Evolutionary conservation across 2,329 filamentous ascomycete species (phyloP), one percentile per base, ranked within the genome.

Genomic region (Nigrospora osmanthi): DNA sequence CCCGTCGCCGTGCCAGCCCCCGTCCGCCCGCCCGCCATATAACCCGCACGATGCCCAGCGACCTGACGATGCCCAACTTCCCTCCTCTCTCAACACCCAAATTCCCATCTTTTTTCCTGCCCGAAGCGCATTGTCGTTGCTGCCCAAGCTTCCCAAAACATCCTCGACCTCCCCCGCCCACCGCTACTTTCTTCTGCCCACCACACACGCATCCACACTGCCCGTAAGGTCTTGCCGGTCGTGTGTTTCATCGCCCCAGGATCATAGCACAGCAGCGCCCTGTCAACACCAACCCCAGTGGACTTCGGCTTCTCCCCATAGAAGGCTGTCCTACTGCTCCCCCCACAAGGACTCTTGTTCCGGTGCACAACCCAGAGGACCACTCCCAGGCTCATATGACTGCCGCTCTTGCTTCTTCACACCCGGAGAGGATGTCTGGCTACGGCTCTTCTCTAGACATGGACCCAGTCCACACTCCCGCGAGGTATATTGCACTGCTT

Each of bases 401-500:
- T 67, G 63, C 69, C 61, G 61, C 72, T 64, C 63, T 69, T 62
- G 61, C 70, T 62, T 59, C 70, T 62, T 59, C 70, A 56, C 69
- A 66, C 59, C 64, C 63, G 67, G 69, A 68, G 57, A 56, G 36
- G 42, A 78, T 79, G 75, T 67, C 75, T 61, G 69, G 69, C 65
- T 77, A 69, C 69, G 75, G 68, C 58, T 68, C 57, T 46, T 55
- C 70, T 57, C 60, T 71, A 65, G 74, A 78, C 60, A 71, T 78
- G 66, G 74, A 78, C 63, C 75, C 80, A 66, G 73, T 76, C 65
- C 71, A 76, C 61, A 75, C 73, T 59, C 72, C 78, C 61, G 70
- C 74, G 69, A 81, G 77, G 77, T 81, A 81, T 69, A 67, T 68
- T 69, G 62, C 60, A 60, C 68, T 77, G 72, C 70, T 71, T 71